These are phyloP conservation scores for Pleurotus pulmonarius DNA, from an alignment of 768 basidiomycete species.

Conservation along the genomic window DNA sequence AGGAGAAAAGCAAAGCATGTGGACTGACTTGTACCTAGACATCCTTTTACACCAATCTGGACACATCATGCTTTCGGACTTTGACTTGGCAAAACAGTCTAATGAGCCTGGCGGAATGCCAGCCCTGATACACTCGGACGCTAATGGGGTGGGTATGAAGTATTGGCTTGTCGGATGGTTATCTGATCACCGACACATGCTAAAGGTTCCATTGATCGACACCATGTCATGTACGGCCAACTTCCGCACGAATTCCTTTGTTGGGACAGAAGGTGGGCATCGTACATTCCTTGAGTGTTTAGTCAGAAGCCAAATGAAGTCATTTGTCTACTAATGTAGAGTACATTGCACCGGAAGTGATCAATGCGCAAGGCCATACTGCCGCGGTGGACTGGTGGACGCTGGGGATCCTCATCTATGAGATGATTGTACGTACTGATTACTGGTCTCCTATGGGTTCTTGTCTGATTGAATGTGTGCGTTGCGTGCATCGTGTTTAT, in stretches of 20 bases:
- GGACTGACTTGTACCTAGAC: slow-evolving; percentile 45
- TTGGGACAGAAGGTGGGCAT: slow-evolving; percentile 90
- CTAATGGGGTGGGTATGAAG: slow-evolving; percentile 72
- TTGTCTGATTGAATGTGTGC: slow-evolving; percentile 11
- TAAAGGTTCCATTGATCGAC: slow-evolving; percentile 87
- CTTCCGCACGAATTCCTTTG: slow-evolving; percentile 98
- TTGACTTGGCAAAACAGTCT: slow-evolving; percentile 97
- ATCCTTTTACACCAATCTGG: slow-evolving; percentile 97
- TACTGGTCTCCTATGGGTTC: slow-evolving; percentile 33
- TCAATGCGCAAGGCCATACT: slow-evolving; percentile 93
- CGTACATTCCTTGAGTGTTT: slow-evolving; percentile 10
- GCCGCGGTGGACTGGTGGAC: slow-evolving; percentile 99
- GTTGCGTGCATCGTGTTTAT: slow-evolving; percentile 14
- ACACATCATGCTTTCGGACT: slow-evolving; percentile 99
- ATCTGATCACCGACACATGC: background rate
- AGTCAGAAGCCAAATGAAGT: slow-evolving; percentile 22
- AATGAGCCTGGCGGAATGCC: slow-evolving; percentile 82
- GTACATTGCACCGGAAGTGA: slow-evolving; percentile 99
- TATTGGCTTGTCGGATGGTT: slow-evolving; percentile 4
- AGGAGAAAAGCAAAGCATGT: too few species aligned
- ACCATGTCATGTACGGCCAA: slow-evolving; percentile 97
- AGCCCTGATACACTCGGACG: slow-evolving; percentile 81
- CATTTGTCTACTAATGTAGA: slow-evolving; percentile 43
- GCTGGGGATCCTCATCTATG: slow-evolving; percentile 95
- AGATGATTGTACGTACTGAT: slow-evolving; percentile 87